Percentiles rank a stretch among this genome's conserved stretches.
These are phyloP conservation scores for Hysterangium stoloniferum DNA, from an alignment of 768 basidiomycete genomes.

Conservation along the genomic window DNA sequence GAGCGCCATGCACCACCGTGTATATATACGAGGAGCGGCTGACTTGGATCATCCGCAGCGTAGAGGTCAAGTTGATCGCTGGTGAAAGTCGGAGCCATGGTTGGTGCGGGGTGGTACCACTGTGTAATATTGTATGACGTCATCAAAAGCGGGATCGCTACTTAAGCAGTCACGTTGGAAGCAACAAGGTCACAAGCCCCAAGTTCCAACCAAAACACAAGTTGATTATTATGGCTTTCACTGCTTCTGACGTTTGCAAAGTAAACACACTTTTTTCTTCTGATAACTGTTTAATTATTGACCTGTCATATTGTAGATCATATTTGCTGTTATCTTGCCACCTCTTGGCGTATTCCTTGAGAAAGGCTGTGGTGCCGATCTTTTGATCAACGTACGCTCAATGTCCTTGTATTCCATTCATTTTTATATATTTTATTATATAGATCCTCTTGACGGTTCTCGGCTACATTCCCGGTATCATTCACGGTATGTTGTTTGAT, in stretches of 20 bases:
- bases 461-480: conserved; percentile 76
- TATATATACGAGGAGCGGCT: conserved; percentile 60
- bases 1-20: conserved; percentile 87
- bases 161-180: not conserved
- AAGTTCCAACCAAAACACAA: conserved; percentile 12
- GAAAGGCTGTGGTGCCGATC: conserved; percentile 71
- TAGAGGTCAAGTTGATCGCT: conserved; percentile 10
- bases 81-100: conserved; percentile 51
- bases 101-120: conserved; percentile 25
- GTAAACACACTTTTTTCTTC: conserved; percentile 29
- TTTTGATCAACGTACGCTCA: conserved; percentile 66
- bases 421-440: conserved; percentile 1
- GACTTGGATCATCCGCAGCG: not conserved
- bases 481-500: conserved; percentile 46
- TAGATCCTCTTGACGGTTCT: conserved; percentile 42
- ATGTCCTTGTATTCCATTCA: conserved; percentile 1
- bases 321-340: conserved; percentile 65
- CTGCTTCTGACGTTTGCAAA: conserved; percentile 71
- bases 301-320: conserved; percentile 29
- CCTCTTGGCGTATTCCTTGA: conserved; percentile 87
- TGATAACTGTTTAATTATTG: not conserved
- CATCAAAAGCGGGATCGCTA: not conserved
- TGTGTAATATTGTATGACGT: not conserved
- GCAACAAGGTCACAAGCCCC: conserved; percentile 4
- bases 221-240: conserved; percentile 51